Base-by-base conservation (phyloP, 257 asterid species). In the Anisodus acutangulus region DNA sequence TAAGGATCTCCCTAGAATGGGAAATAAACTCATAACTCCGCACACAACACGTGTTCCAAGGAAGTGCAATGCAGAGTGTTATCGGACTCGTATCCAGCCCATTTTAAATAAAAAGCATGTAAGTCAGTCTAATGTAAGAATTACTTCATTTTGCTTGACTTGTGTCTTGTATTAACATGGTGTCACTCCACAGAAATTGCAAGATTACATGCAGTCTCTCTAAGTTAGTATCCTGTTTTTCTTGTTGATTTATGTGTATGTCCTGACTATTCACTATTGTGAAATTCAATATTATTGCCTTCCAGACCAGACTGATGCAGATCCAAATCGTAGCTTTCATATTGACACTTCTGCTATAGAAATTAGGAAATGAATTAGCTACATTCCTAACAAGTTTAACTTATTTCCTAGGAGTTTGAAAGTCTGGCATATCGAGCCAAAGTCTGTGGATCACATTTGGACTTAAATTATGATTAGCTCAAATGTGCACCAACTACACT, bases 21-120 rank as follows among this genome's bases (percentile, higher is more conserved):
- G 83, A 57, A 91, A 92, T 79, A 91, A 83, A 78, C 63, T 88
- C 78, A 63, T 88, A 58, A 92, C 82, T 11, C 87, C 88, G 1
- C 58, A 62, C 53, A 59, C 82, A 22, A 91, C 92, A 0, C 93
- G 94, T 43, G 94, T 88, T 68, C 98, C 98, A 2, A 89, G 97
- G 86, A 94, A 91, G 85, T 94, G 98, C 88, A 88, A 86, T 39
- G 79, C 84, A 26, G 78, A 83, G 58, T 94, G 97, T 84, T 94
- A 94, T 31, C 80, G 86, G 89, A 90, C 92, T 69, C 94, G 92
- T 19, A 87, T 94, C 82, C 84, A 87, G 83, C 98, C 97, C 81
- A 84, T 92, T 68, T 89, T 84, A 69, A 78, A 80, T 57, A 91
- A 89, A 82, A 91, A 91, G 87, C 91, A 87, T 35, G 97, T 93